phyloP scores from a whole-genome alignment of 805 yeast species.

The Kodamaea leandrae region DNA sequence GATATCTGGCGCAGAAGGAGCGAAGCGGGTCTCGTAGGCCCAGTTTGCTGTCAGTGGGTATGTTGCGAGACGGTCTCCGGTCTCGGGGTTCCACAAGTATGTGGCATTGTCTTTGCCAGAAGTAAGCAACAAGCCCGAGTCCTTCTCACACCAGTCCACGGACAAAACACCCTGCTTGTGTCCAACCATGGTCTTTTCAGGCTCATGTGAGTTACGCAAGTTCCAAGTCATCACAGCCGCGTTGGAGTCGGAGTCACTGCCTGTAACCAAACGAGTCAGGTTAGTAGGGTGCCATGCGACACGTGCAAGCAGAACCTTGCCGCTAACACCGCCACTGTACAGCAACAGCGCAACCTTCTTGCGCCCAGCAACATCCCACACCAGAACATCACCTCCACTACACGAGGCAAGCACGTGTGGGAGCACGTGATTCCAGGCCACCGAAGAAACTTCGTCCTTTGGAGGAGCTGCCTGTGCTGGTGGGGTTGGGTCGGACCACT shows the following conservation, averaged over 20 bases:
- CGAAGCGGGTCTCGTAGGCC: constrained; percentile 87
- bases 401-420: constrained; percentile 89
- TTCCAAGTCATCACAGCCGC: constrained; percentile 92
- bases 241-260: constrained; percentile 73
- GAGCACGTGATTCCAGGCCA: constrained; percentile 86
- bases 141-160: constrained; percentile 90
- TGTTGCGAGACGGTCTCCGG: constrained; percentile 71
- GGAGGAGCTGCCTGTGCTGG: constrained; percentile 84
- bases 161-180: constrained; percentile 87
- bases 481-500: constrained; percentile 52
- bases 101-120: constrained; percentile 91
- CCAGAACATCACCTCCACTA: constrained; percentile 77
- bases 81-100: constrained; percentile 83
- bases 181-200: constrained; percentile 71
- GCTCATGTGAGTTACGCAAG: constrained; percentile 88
- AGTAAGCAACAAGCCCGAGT: constrained; percentile 75
- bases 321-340: constrained; percentile 53
- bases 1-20: constrained; percentile 83
- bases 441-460: constrained; percentile 72
- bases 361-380: constrained; percentile 89
- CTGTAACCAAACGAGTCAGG: constrained; percentile 84
- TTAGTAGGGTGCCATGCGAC: constrained; percentile 95
- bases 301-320: constrained; percentile 67
- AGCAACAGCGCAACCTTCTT: constrained; percentile 85
- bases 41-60: constrained; percentile 92